Conservation (phyloP, 1,284 basidiomycete genomes). For the Pulchroboletus neoregius region DNA sequence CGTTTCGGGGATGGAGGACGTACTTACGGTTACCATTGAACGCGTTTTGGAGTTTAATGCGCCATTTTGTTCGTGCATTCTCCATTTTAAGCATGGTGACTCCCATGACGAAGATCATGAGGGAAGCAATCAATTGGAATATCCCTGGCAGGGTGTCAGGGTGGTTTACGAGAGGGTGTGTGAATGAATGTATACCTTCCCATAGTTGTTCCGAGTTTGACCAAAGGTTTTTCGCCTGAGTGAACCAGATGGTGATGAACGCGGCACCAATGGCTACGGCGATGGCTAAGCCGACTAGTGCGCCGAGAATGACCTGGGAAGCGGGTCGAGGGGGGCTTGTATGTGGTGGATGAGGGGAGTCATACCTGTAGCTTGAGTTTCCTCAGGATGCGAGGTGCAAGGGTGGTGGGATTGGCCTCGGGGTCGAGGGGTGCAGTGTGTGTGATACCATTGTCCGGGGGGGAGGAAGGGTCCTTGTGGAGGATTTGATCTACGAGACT, state of each 20-base stretch:
- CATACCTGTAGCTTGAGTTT: constrained; percentile 63
- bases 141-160: constrained; percentile 44
- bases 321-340: background rate
- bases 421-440: background rate
- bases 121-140: constrained; percentile 75
- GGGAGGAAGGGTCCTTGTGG: constrained; percentile 28
- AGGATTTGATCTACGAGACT: constrained; percentile 81
- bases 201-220: constrained; percentile 70
- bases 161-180: background rate
- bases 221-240: constrained; percentile 69
- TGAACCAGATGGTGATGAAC: constrained; percentile 81
- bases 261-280: constrained; percentile 75
- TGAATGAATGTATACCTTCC: constrained; percentile 43
- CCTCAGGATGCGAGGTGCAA: constrained; percentile 43
- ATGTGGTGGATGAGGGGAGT: background rate
- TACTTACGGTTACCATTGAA: constrained; percentile 59
- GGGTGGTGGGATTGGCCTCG: background rate
- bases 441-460: no score
- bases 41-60: constrained; percentile 77
- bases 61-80: constrained; percentile 82
- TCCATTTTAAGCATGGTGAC: constrained; percentile 75
- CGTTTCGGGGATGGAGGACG: background rate
- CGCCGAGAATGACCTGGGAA: constrained; percentile 77
- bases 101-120: constrained; percentile 84
- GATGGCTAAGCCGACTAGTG: constrained; percentile 68